Evolutionary conservation across 2,329 filamentous ascomycete species (phyloP), one percentile per base, ranked within the genome.

Genomic region (Thielaviopsis euricoi): DNA sequence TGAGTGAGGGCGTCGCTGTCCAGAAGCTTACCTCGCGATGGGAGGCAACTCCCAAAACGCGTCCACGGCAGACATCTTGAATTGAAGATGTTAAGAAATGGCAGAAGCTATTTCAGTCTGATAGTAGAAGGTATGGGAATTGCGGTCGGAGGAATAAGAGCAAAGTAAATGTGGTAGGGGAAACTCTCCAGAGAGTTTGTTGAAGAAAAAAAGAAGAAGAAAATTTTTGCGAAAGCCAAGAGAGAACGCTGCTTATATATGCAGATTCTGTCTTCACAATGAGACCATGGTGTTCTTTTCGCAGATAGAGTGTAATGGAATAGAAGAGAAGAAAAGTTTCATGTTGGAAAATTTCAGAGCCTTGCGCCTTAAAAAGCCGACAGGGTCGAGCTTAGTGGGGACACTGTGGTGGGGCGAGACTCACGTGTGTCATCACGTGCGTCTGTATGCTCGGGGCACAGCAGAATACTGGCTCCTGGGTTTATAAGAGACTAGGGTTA

Each of bases 1-100:
- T 23, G 49, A 26, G 29, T 40, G 22, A 17, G 22, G 13, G 15
- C 33, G 49, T 48, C 21, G n/a, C 26, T 52, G 29, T 26, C 10
- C 15, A 23, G 33, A 37, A 33, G 59, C 71, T 66, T 67, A 74
- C 73, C 73, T 71, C 61, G 73, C 66, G 61, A 75, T 65, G 53
- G 70, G 66, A 43, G 73, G 72, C 63, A 70, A 62, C 61, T 66
- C 68, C 71, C 70, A 71, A 64, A 70, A 74, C 61, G 64, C 66
- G 33, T 67, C 67, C 55, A 65, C 53, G 21, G 37, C 53, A n/a
- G 61, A 58, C 60, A 62, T 62, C 58, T 60, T 51, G 37, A 37
- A 33, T 60, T 58, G 37, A 52, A 61, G 54, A 61, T 60, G 59
- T 59, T 53, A 60, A 25, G 55, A 29, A 53, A 58, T 57, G 51